These are phyloP conservation scores for Chrysosporium queenslandicum DNA, from an alignment of 2,329 filamentous ascomycete genomes.

Conservation along the genomic window DNA sequence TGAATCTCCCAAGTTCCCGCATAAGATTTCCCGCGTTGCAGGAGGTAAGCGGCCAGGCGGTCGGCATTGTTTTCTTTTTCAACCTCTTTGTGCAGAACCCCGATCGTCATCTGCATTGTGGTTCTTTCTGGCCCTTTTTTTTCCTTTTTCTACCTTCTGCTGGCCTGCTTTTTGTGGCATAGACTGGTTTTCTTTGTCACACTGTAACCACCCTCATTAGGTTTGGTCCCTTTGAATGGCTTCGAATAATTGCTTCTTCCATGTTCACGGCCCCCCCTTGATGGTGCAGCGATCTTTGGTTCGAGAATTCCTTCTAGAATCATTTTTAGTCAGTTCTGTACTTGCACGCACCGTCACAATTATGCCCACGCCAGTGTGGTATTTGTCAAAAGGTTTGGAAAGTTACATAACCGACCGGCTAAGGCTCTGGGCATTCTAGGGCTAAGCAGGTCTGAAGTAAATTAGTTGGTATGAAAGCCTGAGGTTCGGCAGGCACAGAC, in stretches of 20 bases:
- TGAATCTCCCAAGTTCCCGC: too few species aligned
- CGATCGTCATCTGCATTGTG: too few species aligned
- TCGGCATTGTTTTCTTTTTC: too few species aligned
- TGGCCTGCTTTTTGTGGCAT: neutral
- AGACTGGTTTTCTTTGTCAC: neutral
- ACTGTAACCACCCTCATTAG: neutral
- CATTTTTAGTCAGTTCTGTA: neutral
- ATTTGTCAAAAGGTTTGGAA: neutral
- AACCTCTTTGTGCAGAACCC: too few species aligned
- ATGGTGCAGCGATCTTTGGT: neutral
- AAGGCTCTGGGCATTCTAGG: neutral
- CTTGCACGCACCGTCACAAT: neutral
- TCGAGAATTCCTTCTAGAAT: constrained; percentile 6
- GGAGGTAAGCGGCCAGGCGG: too few species aligned
- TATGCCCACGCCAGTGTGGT: neutral
- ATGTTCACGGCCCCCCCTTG: neutral
- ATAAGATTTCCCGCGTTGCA: too few species aligned
- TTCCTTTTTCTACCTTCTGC: too few species aligned
- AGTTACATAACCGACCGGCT: neutral
- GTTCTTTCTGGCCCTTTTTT: too few species aligned
- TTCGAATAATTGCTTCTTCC: neutral
- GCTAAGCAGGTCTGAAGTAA: neutral
- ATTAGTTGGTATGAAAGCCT: neutral
- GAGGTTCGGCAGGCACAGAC: too few species aligned
- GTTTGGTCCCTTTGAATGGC: neutral